These are phyloP conservation scores for Claviceps pazoutovae DNA, from an alignment of 2,329 filamentous ascomycete genomes.

Conservation along the genomic window DNA sequence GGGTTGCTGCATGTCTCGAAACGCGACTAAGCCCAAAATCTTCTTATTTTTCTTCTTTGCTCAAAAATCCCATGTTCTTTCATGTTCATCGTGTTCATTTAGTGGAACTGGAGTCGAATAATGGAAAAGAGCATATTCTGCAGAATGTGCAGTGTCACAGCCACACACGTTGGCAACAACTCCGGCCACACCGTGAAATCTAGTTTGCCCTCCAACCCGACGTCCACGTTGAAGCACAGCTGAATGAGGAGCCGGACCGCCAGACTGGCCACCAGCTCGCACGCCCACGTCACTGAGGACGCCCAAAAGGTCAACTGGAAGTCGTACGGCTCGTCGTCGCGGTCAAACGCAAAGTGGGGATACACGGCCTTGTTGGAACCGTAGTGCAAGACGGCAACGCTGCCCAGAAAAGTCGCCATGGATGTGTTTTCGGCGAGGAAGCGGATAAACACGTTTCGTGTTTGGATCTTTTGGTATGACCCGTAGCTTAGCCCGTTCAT, in stretches of 20 bases:
- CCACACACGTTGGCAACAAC: slow-evolving; percentile 50
- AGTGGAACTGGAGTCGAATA: slow-evolving; percentile 43
- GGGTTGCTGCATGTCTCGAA: background rate
- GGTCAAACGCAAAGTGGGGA: slow-evolving; percentile 54
- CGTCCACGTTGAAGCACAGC: slow-evolving; percentile 45
- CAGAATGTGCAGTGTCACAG: slow-evolving; percentile 52
- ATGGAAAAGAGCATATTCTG: slow-evolving; percentile 64
- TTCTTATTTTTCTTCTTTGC: background rate
- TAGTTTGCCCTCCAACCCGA: slow-evolving; percentile 49
- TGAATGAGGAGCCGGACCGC: slow-evolving; percentile 44
- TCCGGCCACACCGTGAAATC: slow-evolving; percentile 55
- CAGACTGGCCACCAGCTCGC: slow-evolving; percentile 49
- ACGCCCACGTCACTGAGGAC: slow-evolving; percentile 51
- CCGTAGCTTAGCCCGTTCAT: slow-evolving; percentile 46
- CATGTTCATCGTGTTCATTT: background rate
- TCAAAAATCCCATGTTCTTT: background rate
- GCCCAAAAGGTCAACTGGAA: slow-evolving; percentile 51
- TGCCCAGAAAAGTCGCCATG: slow-evolving; percentile 54
- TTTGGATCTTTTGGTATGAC: slow-evolving; percentile 52
- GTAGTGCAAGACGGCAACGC: slow-evolving; percentile 51
- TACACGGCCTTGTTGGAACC: slow-evolving; percentile 55
- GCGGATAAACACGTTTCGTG: slow-evolving; percentile 53
- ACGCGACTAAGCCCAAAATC: background rate
- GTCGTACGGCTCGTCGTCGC: slow-evolving; percentile 35
- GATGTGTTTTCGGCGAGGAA: slow-evolving; percentile 53